These are phyloP conservation scores for Trichoderma aggressivum DNA, from an alignment of 2,329 filamentous ascomycete genomes.

Conservation along the genomic window DNA sequence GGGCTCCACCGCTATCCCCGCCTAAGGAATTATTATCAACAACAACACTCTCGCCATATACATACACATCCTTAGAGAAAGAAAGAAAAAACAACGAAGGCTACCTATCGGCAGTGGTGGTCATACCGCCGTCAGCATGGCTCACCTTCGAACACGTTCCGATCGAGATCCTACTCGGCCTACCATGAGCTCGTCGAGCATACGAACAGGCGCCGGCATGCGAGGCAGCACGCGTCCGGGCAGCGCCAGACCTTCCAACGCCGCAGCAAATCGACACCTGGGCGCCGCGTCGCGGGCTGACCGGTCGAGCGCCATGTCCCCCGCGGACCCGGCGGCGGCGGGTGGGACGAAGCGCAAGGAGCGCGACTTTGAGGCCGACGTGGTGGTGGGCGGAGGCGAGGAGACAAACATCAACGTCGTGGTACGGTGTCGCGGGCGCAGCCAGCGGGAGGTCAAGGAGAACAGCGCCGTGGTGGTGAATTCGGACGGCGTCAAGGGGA, in stretches of 20 bases:
- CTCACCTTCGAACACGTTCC: conserved; percentile 37
- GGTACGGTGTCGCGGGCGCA: conserved; percentile 88
- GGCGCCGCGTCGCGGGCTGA: conserved; percentile 26
- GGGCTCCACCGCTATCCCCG: conserved; percentile 6
- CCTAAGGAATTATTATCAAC: conserved; percentile 14
- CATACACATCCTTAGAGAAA: neutral
- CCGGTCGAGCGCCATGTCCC: conserved; percentile 57
- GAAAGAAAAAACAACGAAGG: neutral
- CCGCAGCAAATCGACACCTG: conserved; percentile 25
- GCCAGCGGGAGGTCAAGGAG: conserved; percentile 86
- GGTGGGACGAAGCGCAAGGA: conserved; percentile 78
- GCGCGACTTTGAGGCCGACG: conserved; percentile 70
- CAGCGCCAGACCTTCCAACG: conserved; percentile 23
- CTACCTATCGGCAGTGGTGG: neutral
- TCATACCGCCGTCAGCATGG: conserved; percentile 25
- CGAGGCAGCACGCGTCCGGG: conserved; percentile 28
- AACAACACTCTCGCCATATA: neutral
- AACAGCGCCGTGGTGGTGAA: conserved; percentile 91
- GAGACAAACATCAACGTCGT: conserved; percentile 98
- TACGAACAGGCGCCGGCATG: conserved; percentile 25
- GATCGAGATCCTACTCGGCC: conserved; percentile 37
- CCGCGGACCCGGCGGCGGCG: conserved; percentile 63
- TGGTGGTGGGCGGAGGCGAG: conserved; percentile 48
- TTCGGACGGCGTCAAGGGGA: conserved; percentile 84
- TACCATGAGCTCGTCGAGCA: conserved; percentile 32